Base-by-base conservation (phyloP, 495 filamentous ascomycete genomes). In the Talaromyces stipitatus region DNA sequence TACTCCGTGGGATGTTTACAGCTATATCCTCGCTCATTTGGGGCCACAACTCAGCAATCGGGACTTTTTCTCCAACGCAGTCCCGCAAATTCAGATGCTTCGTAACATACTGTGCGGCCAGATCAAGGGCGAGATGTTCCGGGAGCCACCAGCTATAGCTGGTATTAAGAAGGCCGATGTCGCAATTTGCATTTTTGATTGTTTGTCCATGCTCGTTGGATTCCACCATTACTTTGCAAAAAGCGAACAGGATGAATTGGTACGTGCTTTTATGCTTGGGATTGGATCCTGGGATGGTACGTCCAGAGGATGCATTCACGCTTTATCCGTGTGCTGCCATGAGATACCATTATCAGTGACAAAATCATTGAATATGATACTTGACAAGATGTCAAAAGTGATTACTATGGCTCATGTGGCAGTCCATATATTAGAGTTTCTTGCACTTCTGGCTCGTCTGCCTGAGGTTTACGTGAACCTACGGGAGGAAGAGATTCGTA, bases 1-100 rank as follows among this genome's bases (percentile, higher is more conserved):
- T 47, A 82, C 82, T 27, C 88, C 96, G 52, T 99, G 95, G 95
- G 91, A 97, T 69, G 73, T 96, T 1, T 96, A 95, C 76, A 92
- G 88, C 71, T 96, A 90, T 66, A 80, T 94, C 27, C 77, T 97
- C 11, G 86, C 88, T 11, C 89, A 96, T 66, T 72, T 96, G n/a
- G 85, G 88, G 11, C 85, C 87, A 23, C 92, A 97, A 64, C 78
- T 99, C 30, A 85, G 85, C 63, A 97, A 97, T 64, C 88, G 90
- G 60, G 83, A 88, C n/a, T 74, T 96, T 6, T 97, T 97, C 69
- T 74, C 69, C 51, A 84, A 79, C 47, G 82, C 87, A 8, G 80
- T 85, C 11, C 77, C 81, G 23, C 85, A 95, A 50, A 77, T 97
- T 60, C 85, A 86, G 62, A 74, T 87, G 29, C 66, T 97, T n/a